These are phyloP conservation scores for Apiotrichum laibachii DNA, from an alignment of 1,284 basidiomycete species.

Conservation along the genomic window DNA sequence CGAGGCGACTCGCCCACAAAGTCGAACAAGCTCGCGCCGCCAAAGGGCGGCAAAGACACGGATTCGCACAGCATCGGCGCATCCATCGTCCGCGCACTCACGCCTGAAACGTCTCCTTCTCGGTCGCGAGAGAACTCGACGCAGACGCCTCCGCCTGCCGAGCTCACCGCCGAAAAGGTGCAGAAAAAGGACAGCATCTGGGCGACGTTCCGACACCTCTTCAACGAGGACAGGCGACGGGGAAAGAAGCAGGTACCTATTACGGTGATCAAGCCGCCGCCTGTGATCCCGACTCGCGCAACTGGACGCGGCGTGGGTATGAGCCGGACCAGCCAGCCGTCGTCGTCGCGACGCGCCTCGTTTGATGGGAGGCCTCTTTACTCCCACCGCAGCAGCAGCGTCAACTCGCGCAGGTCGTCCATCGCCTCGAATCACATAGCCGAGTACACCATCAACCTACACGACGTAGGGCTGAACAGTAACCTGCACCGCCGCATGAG, in stretches of 20 bases:
- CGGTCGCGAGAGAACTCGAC: not conserved
- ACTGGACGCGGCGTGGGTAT: constrained; percentile 30
- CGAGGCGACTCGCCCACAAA: constrained; percentile 40
- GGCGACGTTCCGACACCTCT: constrained; percentile 53
- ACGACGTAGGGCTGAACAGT: constrained; percentile 27
- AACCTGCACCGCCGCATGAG: constrained; percentile 39
- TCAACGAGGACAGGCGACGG: constrained; percentile 52
- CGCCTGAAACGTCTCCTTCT: constrained; percentile 2
- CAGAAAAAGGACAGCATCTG: constrained; percentile 51
- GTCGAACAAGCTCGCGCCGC: not conserved
- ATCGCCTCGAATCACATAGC: constrained; percentile 40
- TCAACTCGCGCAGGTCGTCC: constrained; percentile 50
- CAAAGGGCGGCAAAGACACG: constrained; percentile 25
- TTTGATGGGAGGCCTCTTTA: constrained; percentile 37
- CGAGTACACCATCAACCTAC: constrained; percentile 31
- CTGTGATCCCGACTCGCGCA: constrained; percentile 38
- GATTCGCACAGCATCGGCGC: constrained; percentile 22
- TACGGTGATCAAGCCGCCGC: constrained; percentile 6
- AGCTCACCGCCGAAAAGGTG: constrained; percentile 10
- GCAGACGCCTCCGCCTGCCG: not conserved
- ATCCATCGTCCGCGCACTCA: not conserved
- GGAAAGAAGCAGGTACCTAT: constrained; percentile 37
- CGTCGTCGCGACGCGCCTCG: constrained; percentile 32
- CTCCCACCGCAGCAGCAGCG: constrained; percentile 48
- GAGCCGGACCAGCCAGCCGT: constrained; percentile 22